Conservation (phyloP, 2,329 filamentous ascomycete species). For the Gremmenia infestans region DNA sequence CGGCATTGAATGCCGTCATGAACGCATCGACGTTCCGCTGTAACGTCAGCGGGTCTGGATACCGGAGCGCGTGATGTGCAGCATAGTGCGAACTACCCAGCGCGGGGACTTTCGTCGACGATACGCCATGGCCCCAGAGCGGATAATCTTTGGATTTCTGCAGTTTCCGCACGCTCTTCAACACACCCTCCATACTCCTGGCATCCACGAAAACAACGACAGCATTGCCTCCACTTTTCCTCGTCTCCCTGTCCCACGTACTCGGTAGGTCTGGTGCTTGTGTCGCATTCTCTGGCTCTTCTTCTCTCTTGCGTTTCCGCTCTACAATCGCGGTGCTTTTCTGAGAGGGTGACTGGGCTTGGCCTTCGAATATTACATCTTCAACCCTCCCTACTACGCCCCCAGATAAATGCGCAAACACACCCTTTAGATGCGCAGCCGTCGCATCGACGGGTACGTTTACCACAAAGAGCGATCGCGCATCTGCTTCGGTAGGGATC, state of each 20-base stretch:
- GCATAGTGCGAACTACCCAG: constrained; percentile 49
- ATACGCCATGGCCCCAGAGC: constrained; percentile 62
- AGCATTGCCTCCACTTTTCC: constrained; percentile 71
- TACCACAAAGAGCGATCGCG: constrained; percentile 81
- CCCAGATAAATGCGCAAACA: constrained; percentile 72
- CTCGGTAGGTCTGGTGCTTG: constrained; percentile 58
- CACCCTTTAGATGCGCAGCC: constrained; percentile 65
- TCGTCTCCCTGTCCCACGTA: constrained; percentile 67
- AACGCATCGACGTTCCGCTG: constrained; percentile 76
- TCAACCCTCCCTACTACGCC: constrained; percentile 70
- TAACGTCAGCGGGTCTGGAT: constrained; percentile 62
- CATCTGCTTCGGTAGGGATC: constrained; percentile 65
- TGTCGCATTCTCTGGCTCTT: constrained; percentile 53
- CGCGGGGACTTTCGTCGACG: constrained; percentile 54
- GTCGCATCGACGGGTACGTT: constrained; percentile 86
- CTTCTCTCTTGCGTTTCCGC: constrained; percentile 41
- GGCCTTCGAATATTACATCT: constrained; percentile 67
- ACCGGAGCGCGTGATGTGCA: constrained; percentile 65
- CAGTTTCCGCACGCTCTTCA: constrained; percentile 68
- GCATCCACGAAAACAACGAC: constrained; percentile 81
- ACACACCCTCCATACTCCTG: constrained; percentile 66
- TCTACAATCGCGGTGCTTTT: constrained; percentile 16
- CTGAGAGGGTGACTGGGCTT: constrained; percentile 36
- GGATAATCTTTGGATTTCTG: constrained; percentile 55
- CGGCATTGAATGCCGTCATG: constrained; percentile 75